A percentile compares a stretch with the other conserved stretches of the same genome.
These are phyloP conservation scores for Podila epigama DNA, from an alignment of 192 early-diverging fungal species.

Conservation along the genomic window DNA sequence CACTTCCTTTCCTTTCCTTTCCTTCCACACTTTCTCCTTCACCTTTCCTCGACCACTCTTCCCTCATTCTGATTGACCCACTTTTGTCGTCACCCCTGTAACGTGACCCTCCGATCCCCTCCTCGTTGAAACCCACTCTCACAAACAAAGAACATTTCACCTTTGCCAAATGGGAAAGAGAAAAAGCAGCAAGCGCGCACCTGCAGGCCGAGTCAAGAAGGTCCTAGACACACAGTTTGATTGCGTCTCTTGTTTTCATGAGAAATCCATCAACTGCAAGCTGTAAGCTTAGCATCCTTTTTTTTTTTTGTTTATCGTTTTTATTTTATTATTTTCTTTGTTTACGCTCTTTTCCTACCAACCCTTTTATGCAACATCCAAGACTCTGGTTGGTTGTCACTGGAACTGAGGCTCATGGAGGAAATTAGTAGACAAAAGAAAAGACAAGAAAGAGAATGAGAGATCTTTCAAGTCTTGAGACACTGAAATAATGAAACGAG, in stretches of 20 bases:
- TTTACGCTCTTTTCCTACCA: neutral
- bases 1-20: no score
- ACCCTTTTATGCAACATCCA: neutral
- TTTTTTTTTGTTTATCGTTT: neutral
- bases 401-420: no score
- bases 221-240: constrained; percentile 78
- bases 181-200: constrained; percentile 68
- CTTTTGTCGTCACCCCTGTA: neutral
- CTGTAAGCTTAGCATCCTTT: constrained; percentile 78
- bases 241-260: constrained; percentile 91
- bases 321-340: neutral
- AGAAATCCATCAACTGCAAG: constrained; percentile 75
- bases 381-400: no score
- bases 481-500: no score
- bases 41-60: neutral
- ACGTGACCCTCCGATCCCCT: neutral
- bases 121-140: neutral
- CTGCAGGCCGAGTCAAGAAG: constrained; percentile 64
- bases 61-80: neutral
- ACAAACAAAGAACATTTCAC: neutral
- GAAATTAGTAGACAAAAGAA: no score
- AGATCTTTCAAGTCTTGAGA: no score
- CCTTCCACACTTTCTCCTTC: neutral
- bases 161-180: constrained; percentile 50
- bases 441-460: no score